Evolutionary conservation across 192 early-diverging fungal species (phyloP), one percentile per base, ranked within the genome.

Genomic region (Chytriomyces confervae): DNA sequence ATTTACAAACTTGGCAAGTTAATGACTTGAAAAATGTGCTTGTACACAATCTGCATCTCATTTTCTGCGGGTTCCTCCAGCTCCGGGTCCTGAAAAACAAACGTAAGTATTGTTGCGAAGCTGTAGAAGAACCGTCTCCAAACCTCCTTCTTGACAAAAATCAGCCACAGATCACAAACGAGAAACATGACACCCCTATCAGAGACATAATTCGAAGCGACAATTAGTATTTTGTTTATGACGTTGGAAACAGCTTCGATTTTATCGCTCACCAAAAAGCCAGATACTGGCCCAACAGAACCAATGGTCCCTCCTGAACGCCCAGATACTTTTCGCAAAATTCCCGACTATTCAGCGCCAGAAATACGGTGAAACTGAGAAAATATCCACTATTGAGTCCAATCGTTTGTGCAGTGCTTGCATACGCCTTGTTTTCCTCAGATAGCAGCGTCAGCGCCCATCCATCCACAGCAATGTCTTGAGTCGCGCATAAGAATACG

Each of bases 371-470:
- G 81, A 98, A 99, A 29, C 93, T 95, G 47, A 98, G 69, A 75
- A 99, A 99, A 78, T 94, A 98, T 23, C 97, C 96, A 44, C 91
- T 91, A 83, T 97, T 99, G 57, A 99, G 86, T 16, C 97, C 97
- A 65, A 99, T 94, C 7, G 97, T 99, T 77, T 99, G 97, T 29
- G 95, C 95, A 0, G 94, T 95, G 36, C 92, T 95, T 2, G 96
- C 95, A 86, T 94, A 95, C 4, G 92, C 93, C 71, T 98, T 82
- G 83, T 93, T 96, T 73, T 97, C 94, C 79, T 97, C 94, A 6
- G 93, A 92, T 62, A 99, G 84, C 16, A 98, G 82, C 1, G 94
- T 96, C 45, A 99, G 81, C 6, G 97, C 97, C 97, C 97, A 99
- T 29, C 96, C 91, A 72, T 91, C 90, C 7, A 92, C 88, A 44